These are phyloP conservation scores for Trametes gibbosa DNA, from an alignment of 768 basidiomycete species.

Conservation along the genomic window DNA sequence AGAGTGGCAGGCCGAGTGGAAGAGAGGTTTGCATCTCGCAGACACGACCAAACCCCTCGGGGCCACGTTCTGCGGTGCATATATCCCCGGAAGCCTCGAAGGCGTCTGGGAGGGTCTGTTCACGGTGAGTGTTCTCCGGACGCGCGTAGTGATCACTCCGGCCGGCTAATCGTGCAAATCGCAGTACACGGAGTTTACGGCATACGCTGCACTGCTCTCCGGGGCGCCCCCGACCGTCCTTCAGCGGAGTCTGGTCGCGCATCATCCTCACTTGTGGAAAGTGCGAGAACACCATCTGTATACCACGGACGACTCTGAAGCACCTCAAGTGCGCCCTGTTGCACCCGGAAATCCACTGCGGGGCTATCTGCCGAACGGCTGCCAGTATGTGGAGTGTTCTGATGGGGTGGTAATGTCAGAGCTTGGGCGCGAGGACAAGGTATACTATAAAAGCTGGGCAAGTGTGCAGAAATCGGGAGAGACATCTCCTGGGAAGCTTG, in stretches of 20 bases:
- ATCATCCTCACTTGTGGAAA: constrained; percentile 90
- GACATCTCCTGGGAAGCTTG: constrained; percentile 23
- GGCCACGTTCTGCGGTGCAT: constrained; percentile 43
- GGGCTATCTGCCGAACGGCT: constrained; percentile 57
- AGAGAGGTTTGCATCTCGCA: constrained; percentile 28
- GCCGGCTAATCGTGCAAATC: neutral
- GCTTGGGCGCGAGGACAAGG: constrained; percentile 33
- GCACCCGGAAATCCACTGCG: constrained; percentile 59
- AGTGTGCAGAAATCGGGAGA: neutral
- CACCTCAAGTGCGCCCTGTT: constrained; percentile 33
- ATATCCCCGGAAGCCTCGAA: constrained; percentile 65
- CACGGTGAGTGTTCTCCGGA: constrained; percentile 45
- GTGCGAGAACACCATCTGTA: constrained; percentile 71
- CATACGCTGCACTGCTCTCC: constrained; percentile 74
- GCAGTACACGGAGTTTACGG: constrained; percentile 82
- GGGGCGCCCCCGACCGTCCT: constrained; percentile 64
- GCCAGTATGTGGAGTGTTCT: constrained; percentile 45
- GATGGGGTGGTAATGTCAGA: constrained; percentile 49
- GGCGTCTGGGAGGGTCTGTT: constrained; percentile 82
- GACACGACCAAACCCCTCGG: constrained; percentile 32
- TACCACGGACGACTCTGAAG: constrained; percentile 30
- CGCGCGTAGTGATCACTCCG: neutral
- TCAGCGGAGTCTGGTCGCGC: constrained; percentile 72
- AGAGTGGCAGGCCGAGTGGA: constrained; percentile 76
- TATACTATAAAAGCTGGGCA: constrained; percentile 30